Percentiles rank a stretch among this genome's conserved stretches.
Evolutionary conservation across 208 protist genomes (phyloP).

Genomic region (Giardia muris): DNA sequence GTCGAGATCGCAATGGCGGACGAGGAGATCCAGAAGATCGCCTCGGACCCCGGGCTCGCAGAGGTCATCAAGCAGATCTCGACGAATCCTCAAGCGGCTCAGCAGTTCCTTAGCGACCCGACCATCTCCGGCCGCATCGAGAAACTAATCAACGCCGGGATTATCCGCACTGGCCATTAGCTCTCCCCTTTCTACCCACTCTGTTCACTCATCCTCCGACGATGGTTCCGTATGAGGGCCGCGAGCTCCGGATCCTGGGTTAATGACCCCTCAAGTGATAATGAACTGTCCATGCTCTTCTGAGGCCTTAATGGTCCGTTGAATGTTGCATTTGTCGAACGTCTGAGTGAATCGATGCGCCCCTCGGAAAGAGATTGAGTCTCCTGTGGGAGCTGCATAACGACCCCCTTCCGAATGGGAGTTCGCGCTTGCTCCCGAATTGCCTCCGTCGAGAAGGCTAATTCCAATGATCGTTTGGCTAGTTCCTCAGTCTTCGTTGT

Average conservation of each 20-base stretch:
- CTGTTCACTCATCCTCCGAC: neutral
- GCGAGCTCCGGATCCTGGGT: neutral
- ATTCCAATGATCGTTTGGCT: too few relatives aligned
- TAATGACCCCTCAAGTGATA: neutral
- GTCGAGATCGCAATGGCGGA: constrained; percentile 27
- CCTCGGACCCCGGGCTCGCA: constrained; percentile 3
- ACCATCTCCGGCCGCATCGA: neutral
- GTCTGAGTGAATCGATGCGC: too few relatives aligned
- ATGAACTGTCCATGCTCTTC: too few relatives aligned
- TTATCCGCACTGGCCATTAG: neutral
- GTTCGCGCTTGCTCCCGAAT: too few relatives aligned
- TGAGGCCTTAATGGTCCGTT: too few relatives aligned
- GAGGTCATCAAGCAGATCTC: constrained; percentile 12
- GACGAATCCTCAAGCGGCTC: neutral
- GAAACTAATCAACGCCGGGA: constrained; percentile 17
- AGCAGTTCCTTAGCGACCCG: constrained; percentile 10
- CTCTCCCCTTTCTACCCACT: neutral
- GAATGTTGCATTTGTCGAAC: too few relatives aligned
- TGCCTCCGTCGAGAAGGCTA: too few relatives aligned
- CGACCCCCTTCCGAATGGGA: too few relatives aligned
- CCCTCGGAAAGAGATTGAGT: too few relatives aligned
- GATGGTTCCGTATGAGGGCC: neutral
- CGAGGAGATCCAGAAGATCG: constrained; percentile 11
- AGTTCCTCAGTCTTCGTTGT: too few relatives aligned
- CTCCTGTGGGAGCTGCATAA: too few relatives aligned